Evolutionary conservation across 2,329 filamentous ascomycete genomes (phyloP).

Genomic region (Mariannaea sp.): DNA sequence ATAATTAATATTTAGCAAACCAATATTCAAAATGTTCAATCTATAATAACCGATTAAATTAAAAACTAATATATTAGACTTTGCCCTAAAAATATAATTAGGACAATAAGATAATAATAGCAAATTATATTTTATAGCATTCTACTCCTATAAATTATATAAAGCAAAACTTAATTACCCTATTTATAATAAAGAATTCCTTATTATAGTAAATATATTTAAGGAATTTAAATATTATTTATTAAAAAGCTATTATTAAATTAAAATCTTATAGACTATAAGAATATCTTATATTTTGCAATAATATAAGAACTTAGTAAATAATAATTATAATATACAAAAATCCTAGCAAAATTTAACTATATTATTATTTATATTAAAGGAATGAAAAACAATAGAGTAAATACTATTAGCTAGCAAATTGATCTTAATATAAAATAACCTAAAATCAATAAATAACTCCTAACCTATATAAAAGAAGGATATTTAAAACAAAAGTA

Average conservation of each 20-base stretch:
- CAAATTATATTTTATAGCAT: conserved; percentile 19
- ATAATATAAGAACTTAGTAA: conserved; percentile 24
- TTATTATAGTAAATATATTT: conserved; percentile 32
- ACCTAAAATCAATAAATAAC: no score
- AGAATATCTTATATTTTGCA: conserved; percentile 29
- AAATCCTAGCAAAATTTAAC: background rate
- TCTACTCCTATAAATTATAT: conserved; percentile 30
- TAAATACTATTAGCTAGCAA: no score
- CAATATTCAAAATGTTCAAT: conserved; percentile 15
- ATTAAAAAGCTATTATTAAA: conserved; percentile 17
- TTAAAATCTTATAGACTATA: conserved; percentile 31
- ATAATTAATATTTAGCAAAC: conserved; percentile 8
- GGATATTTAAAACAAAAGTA: no score
- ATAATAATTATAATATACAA: conserved; percentile 23
- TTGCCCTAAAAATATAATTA: conserved; percentile 9
- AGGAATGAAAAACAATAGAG: no score
- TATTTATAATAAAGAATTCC: conserved; percentile 34
- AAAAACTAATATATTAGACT: conserved; percentile 21
- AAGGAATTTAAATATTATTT: conserved; percentile 34
- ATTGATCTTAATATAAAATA: no score
- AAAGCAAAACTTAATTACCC: conserved; percentile 31
- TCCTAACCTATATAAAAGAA: no score
- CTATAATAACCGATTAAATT: conserved; percentile 12
- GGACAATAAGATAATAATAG: conserved; percentile 17
- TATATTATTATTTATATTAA: background rate